Evolutionary conservation across 495 filamentous ascomycete species (phyloP).

Genomic region (Lophiostoma macrostomum): DNA sequence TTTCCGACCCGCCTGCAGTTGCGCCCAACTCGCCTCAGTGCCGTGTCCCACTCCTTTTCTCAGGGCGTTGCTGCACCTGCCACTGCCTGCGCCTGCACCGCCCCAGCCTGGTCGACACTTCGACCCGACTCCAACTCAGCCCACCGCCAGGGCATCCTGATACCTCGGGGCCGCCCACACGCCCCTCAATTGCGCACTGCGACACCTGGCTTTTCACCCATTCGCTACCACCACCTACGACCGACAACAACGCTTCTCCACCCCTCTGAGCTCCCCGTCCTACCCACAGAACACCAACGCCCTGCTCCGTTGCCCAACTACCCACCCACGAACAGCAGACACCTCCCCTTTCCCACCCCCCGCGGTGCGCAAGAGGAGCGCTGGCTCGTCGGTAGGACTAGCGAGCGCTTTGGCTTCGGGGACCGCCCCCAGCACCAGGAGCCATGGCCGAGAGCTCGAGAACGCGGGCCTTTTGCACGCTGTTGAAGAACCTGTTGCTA

Average conservation of each 20-base stretch:
- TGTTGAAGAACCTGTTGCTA: conserved; percentile 33
- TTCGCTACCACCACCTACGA: too few species aligned
- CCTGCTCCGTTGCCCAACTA: background rate
- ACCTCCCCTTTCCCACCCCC: background rate
- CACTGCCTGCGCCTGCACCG: too few species aligned
- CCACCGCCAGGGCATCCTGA: too few species aligned
- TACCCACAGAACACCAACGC: background rate
- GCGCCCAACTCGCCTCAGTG: background rate
- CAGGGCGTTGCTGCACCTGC: background rate
- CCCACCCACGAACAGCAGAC: too few species aligned
- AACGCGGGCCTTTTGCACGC: conserved; percentile 21
- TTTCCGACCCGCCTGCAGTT: background rate
- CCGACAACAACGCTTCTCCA: background rate
- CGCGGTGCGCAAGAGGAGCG: background rate
- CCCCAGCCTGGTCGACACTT: too few species aligned
- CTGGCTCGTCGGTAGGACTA: conserved; percentile 4
- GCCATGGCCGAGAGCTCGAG: conserved; percentile 29
- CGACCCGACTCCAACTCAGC: too few species aligned
- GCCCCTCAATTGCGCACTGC: too few species aligned
- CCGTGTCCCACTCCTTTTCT: background rate
- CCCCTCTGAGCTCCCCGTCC: background rate
- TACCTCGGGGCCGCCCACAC: too few species aligned
- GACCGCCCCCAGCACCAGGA: background rate
- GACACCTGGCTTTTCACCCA: too few species aligned
- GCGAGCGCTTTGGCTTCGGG: conserved; percentile 4